A percentile compares a stretch with the other conserved stretches of the same genome.
These are phyloP conservation scores for Rhynchospora pubera DNA, from an alignment of 176 grass and related monocot genomes.

Conservation along the genomic window DNA sequence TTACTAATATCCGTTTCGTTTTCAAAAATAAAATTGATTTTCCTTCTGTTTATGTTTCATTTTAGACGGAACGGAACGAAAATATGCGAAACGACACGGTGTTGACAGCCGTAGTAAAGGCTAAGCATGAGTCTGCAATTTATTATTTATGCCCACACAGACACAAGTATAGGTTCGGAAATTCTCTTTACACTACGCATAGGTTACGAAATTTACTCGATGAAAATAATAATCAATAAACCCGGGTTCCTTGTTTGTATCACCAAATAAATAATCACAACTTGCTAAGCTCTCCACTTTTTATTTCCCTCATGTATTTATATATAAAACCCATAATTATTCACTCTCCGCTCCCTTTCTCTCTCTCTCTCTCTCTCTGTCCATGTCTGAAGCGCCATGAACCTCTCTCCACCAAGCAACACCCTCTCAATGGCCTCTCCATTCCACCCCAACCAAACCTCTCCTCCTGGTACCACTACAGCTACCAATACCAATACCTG, in stretches of 20 bases:
- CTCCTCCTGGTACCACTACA: slow-evolving; percentile 5
- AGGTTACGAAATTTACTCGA: not conserved
- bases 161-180: not conserved
- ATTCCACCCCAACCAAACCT: not conserved
- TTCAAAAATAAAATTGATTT: too few species aligned
- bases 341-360: not conserved
- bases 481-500: not conserved
- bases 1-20: too few species aligned
- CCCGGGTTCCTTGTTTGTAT: not conserved
- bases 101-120: too few species aligned
- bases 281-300: not conserved
- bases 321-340: not conserved
- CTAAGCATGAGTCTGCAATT: too few species aligned
- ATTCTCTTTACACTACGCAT: not conserved
- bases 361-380: not conserved
- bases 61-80: too few species aligned
- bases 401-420: slow-evolving; percentile 20
- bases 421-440: slow-evolving; percentile 20
- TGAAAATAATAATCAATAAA: not conserved
- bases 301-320: not conserved
- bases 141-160: too few species aligned
- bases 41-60: too few species aligned
- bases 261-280: slow-evolving; percentile 4
- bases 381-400: slow-evolving; percentile 10
- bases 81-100: too few species aligned